Evolutionary conservation across 805 yeast species (phyloP), one percentile per base, ranked within the genome.

Genomic region (Starmerella bacillaris): DNA sequence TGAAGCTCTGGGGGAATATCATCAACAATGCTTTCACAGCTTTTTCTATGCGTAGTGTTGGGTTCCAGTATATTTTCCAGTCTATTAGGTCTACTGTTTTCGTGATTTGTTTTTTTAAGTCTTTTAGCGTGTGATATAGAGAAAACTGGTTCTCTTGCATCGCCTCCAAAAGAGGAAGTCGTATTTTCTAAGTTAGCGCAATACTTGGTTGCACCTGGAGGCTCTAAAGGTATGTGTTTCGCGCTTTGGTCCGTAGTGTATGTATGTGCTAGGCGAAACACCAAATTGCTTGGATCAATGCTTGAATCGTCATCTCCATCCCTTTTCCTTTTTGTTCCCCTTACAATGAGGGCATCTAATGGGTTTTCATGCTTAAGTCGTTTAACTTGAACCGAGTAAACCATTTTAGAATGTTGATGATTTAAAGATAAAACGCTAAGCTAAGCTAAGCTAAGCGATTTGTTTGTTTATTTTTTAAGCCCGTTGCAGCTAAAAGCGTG

Each of bases 321-420:
- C 15, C 40, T 22, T 30, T 38, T 39, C 27, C 49, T 42, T 28
- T 49, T 45, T 8, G 42, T 16, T 8, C 37, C 38, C 14, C 40
- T 36, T 5, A 46, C 37, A 21, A 48, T 39, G 47, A 84, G 63
- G 1, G 94, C 93, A 46, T 78, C 82, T 18, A 86, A 62, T 2
- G 95, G 93, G 45, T 80, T 94, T 48, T 82, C 89, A 35, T 71
- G 74, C 40, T 94, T 65, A 50, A 77, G 76, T 39, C 96, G 67
- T 56, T 89, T 86, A 51, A 86, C 78, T 39, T 94, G 67, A 29
- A 86, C 72, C 18, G 40, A 33, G 33, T 33, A 42, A 18, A 36
- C 44, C 41, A 41, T 41, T 14, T 9, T 12, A 22, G 24, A 22
- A 9, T 22, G 24, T 9, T 9, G 24, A 22, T 12, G 24, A 12